These are phyloP conservation scores for Amanita jacksonii DNA, from an alignment of 768 basidiomycete species.

Conservation along the genomic window DNA sequence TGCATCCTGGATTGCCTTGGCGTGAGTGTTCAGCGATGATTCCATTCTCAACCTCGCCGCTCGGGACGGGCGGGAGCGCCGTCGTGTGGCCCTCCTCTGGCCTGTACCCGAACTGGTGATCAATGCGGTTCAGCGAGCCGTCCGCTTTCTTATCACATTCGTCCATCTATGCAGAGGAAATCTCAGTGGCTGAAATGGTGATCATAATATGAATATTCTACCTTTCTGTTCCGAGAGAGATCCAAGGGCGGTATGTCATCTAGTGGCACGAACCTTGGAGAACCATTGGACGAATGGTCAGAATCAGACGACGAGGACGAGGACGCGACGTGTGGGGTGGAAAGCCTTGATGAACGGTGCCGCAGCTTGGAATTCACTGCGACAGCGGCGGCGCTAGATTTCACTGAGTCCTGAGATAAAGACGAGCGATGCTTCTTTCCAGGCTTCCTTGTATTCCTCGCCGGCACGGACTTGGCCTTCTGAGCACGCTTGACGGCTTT, in stretches of 20 bases:
- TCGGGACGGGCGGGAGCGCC: not conserved
- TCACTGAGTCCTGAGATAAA: not conserved
- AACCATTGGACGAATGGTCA: not conserved
- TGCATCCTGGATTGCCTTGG: no score
- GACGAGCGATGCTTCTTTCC: not conserved
- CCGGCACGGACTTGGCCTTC: not conserved
- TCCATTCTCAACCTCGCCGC: no score
- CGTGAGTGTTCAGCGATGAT: no score
- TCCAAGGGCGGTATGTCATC: conserved; percentile 3
- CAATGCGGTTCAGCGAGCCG: not conserved
- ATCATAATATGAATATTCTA: not conserved
- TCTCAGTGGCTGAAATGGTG: no score
- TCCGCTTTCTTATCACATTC: not conserved
- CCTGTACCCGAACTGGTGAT: conserved; percentile 1
- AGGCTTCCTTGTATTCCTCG: not conserved
- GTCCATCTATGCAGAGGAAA: not conserved
- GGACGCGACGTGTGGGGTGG: not conserved
- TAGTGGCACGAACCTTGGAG: not conserved
- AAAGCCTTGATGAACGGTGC: no score
- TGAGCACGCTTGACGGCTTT: conserved; percentile 4
- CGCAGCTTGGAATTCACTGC: no score
- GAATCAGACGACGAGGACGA: not conserved
- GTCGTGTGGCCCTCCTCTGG: not conserved
- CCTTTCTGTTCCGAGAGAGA: not conserved
- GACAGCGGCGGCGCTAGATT: not conserved